A percentile compares a stretch with the other conserved stretches of the same genome.
Evolutionary conservation across 2,329 filamentous ascomycete species (phyloP).

Genomic region (Cryphonectria japonica): DNA sequence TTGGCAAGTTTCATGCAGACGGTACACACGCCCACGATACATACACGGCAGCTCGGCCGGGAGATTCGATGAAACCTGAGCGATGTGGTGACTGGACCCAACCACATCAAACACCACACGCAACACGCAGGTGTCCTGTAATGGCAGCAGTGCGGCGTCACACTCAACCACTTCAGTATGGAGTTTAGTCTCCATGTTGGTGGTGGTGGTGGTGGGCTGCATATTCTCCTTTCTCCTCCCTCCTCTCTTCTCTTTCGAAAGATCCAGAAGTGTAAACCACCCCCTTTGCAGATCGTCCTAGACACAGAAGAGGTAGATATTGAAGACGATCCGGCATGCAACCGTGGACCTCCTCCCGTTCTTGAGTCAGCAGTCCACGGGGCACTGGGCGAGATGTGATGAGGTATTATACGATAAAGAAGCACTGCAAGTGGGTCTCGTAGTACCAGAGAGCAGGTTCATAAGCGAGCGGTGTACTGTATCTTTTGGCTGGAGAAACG

Average conservation of each 20-base stretch:
- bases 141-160: not conserved
- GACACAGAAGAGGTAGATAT: not conserved
- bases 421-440: not conserved
- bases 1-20: not conserved
- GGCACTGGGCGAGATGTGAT: not conserved
- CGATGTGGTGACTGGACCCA: not conserved
- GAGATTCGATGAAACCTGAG: not conserved
- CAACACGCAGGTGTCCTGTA: slow-evolving; percentile 1
- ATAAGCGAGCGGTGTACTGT: not conserved
- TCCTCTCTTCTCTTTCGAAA: no score
- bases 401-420: not conserved
- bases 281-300: not conserved
- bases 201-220: not conserved
- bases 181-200: not conserved
- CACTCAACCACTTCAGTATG: not conserved
- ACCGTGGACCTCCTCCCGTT: not conserved
- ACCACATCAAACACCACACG: not conserved
- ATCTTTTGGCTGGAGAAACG: not conserved
- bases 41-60: not conserved
- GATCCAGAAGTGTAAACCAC: not conserved
- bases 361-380: not conserved
- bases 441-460: no score
- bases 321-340: not conserved
- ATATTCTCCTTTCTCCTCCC: no score
- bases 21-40: not conserved